phyloP scores from a whole-genome alignment of 163 green algal genomes.

The Botryococcus braunii region DNA sequence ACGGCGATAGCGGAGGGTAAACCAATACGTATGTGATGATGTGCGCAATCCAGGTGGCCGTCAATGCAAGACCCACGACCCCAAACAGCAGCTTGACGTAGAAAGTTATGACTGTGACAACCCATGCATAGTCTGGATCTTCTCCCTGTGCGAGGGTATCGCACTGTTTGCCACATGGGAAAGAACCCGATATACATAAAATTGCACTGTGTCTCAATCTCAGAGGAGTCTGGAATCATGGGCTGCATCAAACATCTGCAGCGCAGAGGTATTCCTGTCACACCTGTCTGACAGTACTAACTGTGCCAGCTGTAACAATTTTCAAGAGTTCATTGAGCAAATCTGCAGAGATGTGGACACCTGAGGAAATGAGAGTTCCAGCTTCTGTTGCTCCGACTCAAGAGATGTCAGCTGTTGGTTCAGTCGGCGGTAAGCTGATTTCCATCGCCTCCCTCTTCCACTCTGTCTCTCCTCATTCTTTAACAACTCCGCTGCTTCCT shows the following conservation, averaged over 20 bases:
- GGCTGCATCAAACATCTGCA: not conserved
- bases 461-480: slow-evolving; percentile 49
- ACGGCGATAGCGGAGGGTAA: slow-evolving; percentile 59
- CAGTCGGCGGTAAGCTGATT: slow-evolving; percentile 59
- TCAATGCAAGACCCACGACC: slow-evolving; percentile 58
- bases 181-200: too few relatives aligned
- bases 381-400: slow-evolving; percentile 79
- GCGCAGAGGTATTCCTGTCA: not conserved
- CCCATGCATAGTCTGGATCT: slow-evolving; percentile 80
- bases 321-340: not conserved
- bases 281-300: not conserved
- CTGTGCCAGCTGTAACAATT: not conserved
- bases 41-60: slow-evolving; percentile 70
- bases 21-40: slow-evolving; percentile 91
- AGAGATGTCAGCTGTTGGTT: slow-evolving; percentile 70
- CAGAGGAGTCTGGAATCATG: too few relatives aligned
- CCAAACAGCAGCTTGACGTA: slow-evolving; percentile 67
- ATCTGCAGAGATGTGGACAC: slow-evolving; percentile 8
- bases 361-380: slow-evolving; percentile 82
- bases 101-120: slow-evolving; percentile 80
- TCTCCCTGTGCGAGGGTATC: slow-evolving; percentile 58
- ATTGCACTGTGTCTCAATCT: too few relatives aligned
- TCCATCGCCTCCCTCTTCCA: slow-evolving; percentile 55
- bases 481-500: slow-evolving; percentile 46
- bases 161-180: too few relatives aligned